Evolutionary conservation across 306 rosid genomes (phyloP), one percentile per base, ranked within the genome.

Genomic region (Cajanus cajan): DNA sequence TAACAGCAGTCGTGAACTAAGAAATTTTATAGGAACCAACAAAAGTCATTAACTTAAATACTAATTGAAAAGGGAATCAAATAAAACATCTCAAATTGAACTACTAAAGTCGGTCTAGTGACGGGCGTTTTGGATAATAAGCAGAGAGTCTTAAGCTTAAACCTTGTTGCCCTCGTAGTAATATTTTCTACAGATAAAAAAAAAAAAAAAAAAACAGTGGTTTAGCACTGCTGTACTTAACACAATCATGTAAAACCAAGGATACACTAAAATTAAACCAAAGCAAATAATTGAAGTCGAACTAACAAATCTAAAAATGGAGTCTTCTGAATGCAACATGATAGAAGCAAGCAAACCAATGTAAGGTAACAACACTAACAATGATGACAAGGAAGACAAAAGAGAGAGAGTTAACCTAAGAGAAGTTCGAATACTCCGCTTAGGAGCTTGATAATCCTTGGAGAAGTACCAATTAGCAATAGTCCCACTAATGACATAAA

Each of bases 391-490:
- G 2, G 31, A 28, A 28, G 31, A 28, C 2, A 28, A 28, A 28
- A 28, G 31, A 28, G 31, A 50, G 5, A 19, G 18, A 52, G 58
- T 61, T 85, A 76, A 95, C 98, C 98, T 92, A 65, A 92, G 85
- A 54, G 98, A 90, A 40, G 83, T 90, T 82, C 92, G 85, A 64
- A 91, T 91, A 51, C 82, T 84, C 83, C 88, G 78, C 63, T 82
- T 85, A 0, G 90, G 92, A 81, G 82, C 33, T 9, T 72, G 80
- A 50, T 78, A 83, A 34, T 77, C 96, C 90, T 85, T 95, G 0
- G 84, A 40, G 83, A 95, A 95, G 80, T 93, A 93, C 99, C 99
- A 95, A 80, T 90, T 97, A 0, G 96, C 92, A 61, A 95, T 65
- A 41, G 97, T 91, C 57, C 96, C 97, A 84, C 97, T 91, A 61